Percentiles rank a stretch among this genome's conserved stretches.
These are phyloP conservation scores for Anthracocystis setariae DNA, from an alignment of 1,284 basidiomycete genomes.

Conservation along the genomic window DNA sequence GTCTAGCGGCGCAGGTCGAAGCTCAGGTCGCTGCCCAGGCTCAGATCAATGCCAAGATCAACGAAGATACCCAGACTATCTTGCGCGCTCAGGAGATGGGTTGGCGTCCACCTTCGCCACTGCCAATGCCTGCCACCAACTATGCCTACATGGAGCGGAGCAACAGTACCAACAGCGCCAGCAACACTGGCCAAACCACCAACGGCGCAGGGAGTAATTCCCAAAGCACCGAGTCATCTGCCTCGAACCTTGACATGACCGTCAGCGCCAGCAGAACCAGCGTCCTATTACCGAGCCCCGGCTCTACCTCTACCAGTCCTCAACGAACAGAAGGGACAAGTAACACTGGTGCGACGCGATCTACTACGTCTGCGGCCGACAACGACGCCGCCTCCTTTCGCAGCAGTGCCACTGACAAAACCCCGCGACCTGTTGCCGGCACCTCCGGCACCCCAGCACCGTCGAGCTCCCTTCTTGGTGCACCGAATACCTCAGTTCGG, in stretches of 20 bases:
- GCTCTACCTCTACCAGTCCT: conserved; percentile 8
- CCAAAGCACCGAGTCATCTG: conserved; percentile 9
- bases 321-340: conserved; percentile 1
- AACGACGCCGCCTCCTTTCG: conserved; percentile 23
- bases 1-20: conserved; percentile 45
- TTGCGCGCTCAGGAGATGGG: conserved; percentile 53
- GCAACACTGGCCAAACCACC: conserved; percentile 6
- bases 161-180: conserved; percentile 30
- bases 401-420: conserved; percentile 29
- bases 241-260: conserved; percentile 6
- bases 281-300: conserved; percentile 1
- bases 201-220: conserved; percentile 5
- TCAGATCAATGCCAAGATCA: conserved; percentile 44
- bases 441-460: conserved; percentile 1
- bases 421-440: conserved; percentile 16
- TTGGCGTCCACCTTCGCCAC: conserved; percentile 48
- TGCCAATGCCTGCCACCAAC: conserved; percentile 12
- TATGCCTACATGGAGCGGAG: conserved; percentile 27
- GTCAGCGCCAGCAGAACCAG: conserved; percentile 8
- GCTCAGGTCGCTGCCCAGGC: conserved; percentile 39
- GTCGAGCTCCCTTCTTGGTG: conserved; percentile 4
- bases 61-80: conserved; percentile 43
- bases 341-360: neutral
- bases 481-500: conserved; percentile 4
- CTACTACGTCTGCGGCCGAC: neutral